Evolutionary conservation across 1,139 yeast genomes (phyloP), one percentile per base, ranked within the genome.

Genomic region (Pichia terricola): DNA sequence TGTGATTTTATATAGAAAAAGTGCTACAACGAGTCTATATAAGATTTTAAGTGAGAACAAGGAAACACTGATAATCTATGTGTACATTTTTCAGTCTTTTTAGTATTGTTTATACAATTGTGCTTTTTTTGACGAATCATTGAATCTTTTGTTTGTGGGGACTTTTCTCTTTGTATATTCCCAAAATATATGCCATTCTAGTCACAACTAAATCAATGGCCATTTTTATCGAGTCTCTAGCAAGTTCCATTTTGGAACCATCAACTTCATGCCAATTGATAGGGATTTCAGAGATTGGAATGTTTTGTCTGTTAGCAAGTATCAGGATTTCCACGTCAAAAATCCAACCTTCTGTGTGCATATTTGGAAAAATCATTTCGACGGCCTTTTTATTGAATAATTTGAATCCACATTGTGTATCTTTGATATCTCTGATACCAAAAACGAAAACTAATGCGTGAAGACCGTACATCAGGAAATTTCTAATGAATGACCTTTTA

Each of bases 311-410:
- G 53, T 77, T 75, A 2, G 91, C 96, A 49, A 94, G 68, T 50
- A 91, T 75, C 51, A 91, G 70, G 25, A 91, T 77, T 64, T 91
- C 98, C 38, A 91, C 97, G 59, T 91, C 98, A 62, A 91, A 91
- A 37, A 94, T 91, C 98, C 98, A 91, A 46, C 98, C 79, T 64
- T 91, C 98, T 11, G 95, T 89, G 62, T 91, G 97, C 85, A 94
- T 77, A 53, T 75, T 81, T 4, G 97, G 96, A 64, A 88, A 88
- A 37, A 91, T 84, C 45, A 58, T 57, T 22, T 59, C 59, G 22
- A 81, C 74, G 0, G 96, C 82, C 10, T 70, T 67, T 49, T 77
- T 73, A 53, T 91, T 85, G 63, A 89, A 91, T 66, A 91, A 68
- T 63, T 91, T 91, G 69, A 94, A 91, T 5, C 98, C 98, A 68